Conservation (phyloP, 2,329 filamentous ascomycete species). For the Teratosphaeria viscida region DNA sequence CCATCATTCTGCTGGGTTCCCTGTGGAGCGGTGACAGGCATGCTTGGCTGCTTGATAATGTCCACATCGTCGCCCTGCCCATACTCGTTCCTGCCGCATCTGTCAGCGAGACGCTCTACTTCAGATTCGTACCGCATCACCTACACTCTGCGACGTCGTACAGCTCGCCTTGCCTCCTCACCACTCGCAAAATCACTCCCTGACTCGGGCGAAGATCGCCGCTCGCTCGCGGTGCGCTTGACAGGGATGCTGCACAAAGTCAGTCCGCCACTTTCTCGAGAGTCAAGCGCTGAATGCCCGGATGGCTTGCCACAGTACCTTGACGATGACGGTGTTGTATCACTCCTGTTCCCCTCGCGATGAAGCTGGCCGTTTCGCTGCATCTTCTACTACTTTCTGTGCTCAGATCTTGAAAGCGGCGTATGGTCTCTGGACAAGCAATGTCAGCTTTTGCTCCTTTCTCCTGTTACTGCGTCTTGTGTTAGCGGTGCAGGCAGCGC, state of each 20-base stretch:
- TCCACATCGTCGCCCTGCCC: background rate
- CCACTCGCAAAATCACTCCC: background rate
- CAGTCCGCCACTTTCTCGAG: background rate
- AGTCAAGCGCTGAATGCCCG: background rate
- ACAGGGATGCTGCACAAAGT: background rate
- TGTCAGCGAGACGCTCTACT: background rate
- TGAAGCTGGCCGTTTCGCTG: background rate
- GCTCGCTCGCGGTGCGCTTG: background rate
- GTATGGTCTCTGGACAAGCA: background rate
- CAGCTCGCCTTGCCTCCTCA: background rate
- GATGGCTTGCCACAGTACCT: background rate
- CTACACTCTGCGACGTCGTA: background rate
- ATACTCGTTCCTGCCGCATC: background rate
- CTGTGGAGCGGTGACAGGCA: background rate
- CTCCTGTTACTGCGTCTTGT: background rate
- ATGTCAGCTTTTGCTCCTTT: background rate
- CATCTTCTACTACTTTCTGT: background rate
- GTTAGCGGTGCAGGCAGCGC: background rate
- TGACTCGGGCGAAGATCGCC: background rate
- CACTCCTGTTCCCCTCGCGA: background rate
- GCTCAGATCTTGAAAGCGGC: background rate
- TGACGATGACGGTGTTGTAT: background rate
- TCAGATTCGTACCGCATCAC: background rate
- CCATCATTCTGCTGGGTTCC: background rate
- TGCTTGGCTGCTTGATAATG: background rate